Evolutionary conservation across 2,329 filamentous ascomycete genomes (phyloP), one percentile per base, ranked within the genome.

Genomic region (Fonsecaea multimorphosa): DNA sequence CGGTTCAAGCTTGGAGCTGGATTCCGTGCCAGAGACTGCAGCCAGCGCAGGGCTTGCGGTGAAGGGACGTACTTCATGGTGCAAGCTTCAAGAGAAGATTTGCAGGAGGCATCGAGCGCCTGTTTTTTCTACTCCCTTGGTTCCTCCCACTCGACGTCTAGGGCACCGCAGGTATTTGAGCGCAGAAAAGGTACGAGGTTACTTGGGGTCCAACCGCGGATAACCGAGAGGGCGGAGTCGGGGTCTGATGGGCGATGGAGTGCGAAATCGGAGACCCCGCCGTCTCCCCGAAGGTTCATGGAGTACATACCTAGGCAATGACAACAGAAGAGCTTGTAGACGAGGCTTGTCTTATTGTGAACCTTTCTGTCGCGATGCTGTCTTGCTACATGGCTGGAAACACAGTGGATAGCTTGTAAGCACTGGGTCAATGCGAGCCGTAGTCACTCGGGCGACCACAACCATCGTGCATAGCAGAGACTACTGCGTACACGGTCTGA

Each of bases 61-160:
- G 65, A 69, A 40, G 67, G 67, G 36, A 67, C 34, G 46, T 29
- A 52, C 46, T 69, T 69, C 67, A 69, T 69, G 16, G 31, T 62
- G 61, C 44, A 22, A 44, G 38, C n/a, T 19, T 11, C 5, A 22
- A n/a, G n/a, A 9, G 2, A 5, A 22, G 8, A 7, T 11, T 16
- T 44, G 4, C 16, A 44, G 34, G 1, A 49, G 44, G 24, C 44
- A 49, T 49, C 19, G 44, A 14, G 19, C 19, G 8, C 4, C 16
- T 44, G 1, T 9, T 14, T 24, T 4, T 24, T 46, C n/a, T 19
- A 9, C 8, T 19, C 5, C 14, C 19, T 6, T 4, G 6, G 7
- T 44, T 44, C 9, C 14, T 22, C 7, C 22, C n/a, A 5, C n/a
- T n/a, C 14, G 12, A 16, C n/a, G n/a, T 19, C n/a, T 40, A 6